These are phyloP conservation scores for Physaria fendleri DNA, from an alignment of 345 rosid genomes.

Conservation along the genomic window DNA sequence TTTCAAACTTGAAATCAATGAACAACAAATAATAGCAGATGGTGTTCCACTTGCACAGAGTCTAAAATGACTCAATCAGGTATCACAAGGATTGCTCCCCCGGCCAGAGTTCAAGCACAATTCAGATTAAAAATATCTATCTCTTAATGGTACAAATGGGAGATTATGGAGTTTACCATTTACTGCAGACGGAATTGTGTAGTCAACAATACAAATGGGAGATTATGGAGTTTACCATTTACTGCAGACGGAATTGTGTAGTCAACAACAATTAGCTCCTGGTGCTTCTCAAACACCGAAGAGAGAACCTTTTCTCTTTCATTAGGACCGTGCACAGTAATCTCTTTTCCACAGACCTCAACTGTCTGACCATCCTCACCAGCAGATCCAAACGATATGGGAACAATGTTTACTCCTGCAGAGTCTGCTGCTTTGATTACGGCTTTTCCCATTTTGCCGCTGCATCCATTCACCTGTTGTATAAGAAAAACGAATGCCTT, in stretches of 20 bases:
- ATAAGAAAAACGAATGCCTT: background rate
- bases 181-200: conserved; percentile 76
- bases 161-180: conserved; percentile 47
- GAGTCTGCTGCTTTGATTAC: conserved; percentile 79
- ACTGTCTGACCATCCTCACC: conserved; percentile 56
- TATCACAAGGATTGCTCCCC: background rate
- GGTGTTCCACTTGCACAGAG: background rate
- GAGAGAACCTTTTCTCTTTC: conserved; percentile 68
- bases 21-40: background rate
- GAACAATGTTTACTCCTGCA: conserved; percentile 75
- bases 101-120: background rate
- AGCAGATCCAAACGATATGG: conserved; percentile 64
- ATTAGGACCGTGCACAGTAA: conserved; percentile 61
- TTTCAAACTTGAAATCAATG: background rate
- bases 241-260: conserved; percentile 82
- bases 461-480: conserved; percentile 75
- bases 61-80: background rate
- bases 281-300: conserved; percentile 49
- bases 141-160: background rate
- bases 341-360: conserved; percentile 65
- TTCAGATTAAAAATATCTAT: background rate
- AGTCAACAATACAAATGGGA: conserved; percentile 83
- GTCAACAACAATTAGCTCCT: conserved; percentile 75
- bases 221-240: too few species aligned
- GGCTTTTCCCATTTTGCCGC: conserved; percentile 88